A percentile compares a stretch with the other conserved stretches of the same genome.
Evolutionary conservation across 352 stramenopile species (phyloP).

Genomic region (Phytopythium montanum): DNA sequence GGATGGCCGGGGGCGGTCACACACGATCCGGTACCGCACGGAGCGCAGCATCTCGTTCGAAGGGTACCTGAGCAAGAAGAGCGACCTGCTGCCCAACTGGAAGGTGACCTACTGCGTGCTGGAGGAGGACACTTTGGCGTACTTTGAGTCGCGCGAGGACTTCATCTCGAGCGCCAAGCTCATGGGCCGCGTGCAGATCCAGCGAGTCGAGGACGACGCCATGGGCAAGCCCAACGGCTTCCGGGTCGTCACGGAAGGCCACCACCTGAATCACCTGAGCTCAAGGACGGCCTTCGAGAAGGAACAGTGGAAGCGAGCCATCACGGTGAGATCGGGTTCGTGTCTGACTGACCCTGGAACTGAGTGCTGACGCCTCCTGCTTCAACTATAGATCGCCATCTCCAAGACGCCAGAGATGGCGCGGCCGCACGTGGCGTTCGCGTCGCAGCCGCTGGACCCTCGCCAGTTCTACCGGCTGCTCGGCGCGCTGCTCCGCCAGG

Average conservation of each 20-base stretch:
- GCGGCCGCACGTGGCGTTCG: constrained; percentile 58
- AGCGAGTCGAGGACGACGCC: constrained; percentile 61
- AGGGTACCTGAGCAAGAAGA: constrained; percentile 84
- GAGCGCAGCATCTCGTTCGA: constrained; percentile 75
- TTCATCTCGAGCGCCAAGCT: constrained; percentile 81
- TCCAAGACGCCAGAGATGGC: constrained; percentile 39
- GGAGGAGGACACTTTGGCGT: constrained; percentile 72
- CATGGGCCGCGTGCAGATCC: constrained; percentile 67
- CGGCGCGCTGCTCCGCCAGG: constrained; percentile 56
- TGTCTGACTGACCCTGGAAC: too few species aligned
- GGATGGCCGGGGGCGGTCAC: constrained; percentile 37
- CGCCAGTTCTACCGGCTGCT: constrained; percentile 75
- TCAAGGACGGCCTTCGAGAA: constrained; percentile 78
- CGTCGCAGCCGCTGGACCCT: constrained; percentile 62
- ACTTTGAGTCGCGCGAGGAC: constrained; percentile 78
- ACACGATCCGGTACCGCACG: constrained; percentile 66
- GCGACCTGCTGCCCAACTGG: constrained; percentile 68
- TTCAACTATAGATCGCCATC: constrained; percentile 53
- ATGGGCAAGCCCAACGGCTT: constrained; percentile 69
- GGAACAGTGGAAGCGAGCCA: constrained; percentile 77
- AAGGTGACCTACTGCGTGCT: constrained; percentile 74
- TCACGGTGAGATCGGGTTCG: constrained; percentile 33
- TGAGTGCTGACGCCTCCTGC: too few species aligned
- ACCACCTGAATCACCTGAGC: constrained; percentile 64
- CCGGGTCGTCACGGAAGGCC: constrained; percentile 57